Evolutionary conservation across 768 basidiomycete genomes (phyloP).

Genomic region (Pleurotus tuber-regium): DNA sequence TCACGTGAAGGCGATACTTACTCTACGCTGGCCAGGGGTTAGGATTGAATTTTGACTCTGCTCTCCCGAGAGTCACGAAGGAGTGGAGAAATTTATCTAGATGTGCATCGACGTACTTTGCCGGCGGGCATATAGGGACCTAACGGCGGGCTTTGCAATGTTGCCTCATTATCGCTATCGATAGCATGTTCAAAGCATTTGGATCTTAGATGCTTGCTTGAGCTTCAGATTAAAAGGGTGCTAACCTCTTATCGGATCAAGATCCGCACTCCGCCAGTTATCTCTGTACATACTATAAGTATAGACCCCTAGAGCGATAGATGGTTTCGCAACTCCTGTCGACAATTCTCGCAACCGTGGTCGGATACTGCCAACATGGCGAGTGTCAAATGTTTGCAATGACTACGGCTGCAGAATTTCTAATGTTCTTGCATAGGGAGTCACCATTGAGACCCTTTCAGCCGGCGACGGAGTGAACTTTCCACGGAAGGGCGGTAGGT

Average conservation of each 20-base stretch:
- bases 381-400: slow-evolving; percentile 21
- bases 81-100: neutral
- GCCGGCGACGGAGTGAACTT: slow-evolving; percentile 62
- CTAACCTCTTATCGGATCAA: slow-evolving; percentile 53
- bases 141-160: neutral
- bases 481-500: slow-evolving; percentile 72
- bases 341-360: slow-evolving; percentile 28
- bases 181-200: slow-evolving; percentile 4
- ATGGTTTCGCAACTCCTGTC: slow-evolving; percentile 24
- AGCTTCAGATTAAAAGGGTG: slow-evolving; percentile 10
- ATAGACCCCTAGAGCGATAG: slow-evolving; percentile 2
- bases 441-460: slow-evolving; percentile 56
- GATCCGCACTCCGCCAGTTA: slow-evolving; percentile 65
- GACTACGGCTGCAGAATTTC: slow-evolving; percentile 14
- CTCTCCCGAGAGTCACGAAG: neutral
- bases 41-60: too few species aligned
- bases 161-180: slow-evolving; percentile 11
- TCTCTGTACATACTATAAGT: slow-evolving; percentile 21
- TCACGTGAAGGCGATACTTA: slow-evolving; percentile 3
- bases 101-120: neutral
- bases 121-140: neutral
- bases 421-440: slow-evolving; percentile 48
- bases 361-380: slow-evolving; percentile 28
- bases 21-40: neutral
- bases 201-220: neutral